Percentiles rank a stretch among this genome's conserved stretches.
Evolutionary conservation across 2,329 filamentous ascomycete species (phyloP).

Genomic region (Claviceps africana): DNA sequence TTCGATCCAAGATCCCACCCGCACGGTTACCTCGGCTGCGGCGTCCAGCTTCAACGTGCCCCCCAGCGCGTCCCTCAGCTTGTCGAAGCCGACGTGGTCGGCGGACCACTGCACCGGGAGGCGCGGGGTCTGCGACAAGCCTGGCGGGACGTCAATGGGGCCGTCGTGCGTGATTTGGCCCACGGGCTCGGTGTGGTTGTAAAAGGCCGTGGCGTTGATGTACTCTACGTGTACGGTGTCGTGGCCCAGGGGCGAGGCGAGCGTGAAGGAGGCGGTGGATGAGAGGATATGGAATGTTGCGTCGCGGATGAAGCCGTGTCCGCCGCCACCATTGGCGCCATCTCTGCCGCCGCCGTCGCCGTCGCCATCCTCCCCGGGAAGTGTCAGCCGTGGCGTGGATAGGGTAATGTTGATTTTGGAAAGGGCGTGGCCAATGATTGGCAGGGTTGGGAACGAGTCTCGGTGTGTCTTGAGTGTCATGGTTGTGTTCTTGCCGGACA

Average conservation of each 20-base stretch:
- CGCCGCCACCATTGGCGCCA: conserved; percentile 15
- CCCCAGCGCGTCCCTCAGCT: conserved; percentile 65
- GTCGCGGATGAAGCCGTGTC: conserved; percentile 61
- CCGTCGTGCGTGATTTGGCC: conserved; percentile 63
- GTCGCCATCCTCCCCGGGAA: conserved; percentile 30
- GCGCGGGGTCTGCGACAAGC: conserved; percentile 55
- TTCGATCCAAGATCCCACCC: conserved; percentile 62
- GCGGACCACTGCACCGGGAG: conserved; percentile 73
- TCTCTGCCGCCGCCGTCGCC: conserved; percentile 19
- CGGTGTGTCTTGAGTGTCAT: conserved; percentile 60
- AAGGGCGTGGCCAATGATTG: conserved; percentile 57
- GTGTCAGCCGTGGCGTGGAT: conserved; percentile 51
- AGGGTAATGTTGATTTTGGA: conserved; percentile 59
- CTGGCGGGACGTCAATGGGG: conserved; percentile 65
- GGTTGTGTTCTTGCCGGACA: conserved; percentile 78
- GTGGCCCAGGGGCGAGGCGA: conserved; percentile 62
- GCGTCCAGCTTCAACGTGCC: conserved; percentile 69
- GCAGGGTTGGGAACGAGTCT: conserved; percentile 59
- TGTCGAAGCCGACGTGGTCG: conserved; percentile 68
- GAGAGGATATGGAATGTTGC: conserved; percentile 78
- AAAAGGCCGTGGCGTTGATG: conserved; percentile 74
- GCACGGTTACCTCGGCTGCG: conserved; percentile 58
- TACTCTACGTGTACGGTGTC: conserved; percentile 64
- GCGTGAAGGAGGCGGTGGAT: conserved; percentile 71
- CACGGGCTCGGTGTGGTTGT: conserved; percentile 64